A percentile compares a stretch with the other conserved stretches of the same genome.
phyloP scores from a whole-genome alignment of 164 flowering plant genomes.

The Chloranthus sessilifolius region DNA sequence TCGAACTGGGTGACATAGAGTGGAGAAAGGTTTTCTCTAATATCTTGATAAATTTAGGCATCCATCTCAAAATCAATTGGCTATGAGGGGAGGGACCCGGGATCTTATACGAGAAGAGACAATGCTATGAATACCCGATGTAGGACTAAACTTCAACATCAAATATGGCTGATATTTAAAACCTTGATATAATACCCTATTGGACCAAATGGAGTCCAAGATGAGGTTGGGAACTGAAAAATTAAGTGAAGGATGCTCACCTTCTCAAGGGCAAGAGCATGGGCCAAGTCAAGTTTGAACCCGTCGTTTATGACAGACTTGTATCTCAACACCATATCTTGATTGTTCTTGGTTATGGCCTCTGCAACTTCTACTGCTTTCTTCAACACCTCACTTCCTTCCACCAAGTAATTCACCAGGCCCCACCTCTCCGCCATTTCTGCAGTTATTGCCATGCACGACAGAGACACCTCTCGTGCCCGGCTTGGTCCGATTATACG shows the following conservation, averaged over 20 bases:
- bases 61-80: too few species aligned
- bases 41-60: too few species aligned
- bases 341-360: slow-evolving; percentile 72
- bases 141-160: too few species aligned
- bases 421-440: slow-evolving; percentile 84
- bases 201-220: too few species aligned
- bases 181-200: too few species aligned
- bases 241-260: slow-evolving; percentile 38
- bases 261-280: slow-evolving; percentile 83
- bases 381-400: slow-evolving; percentile 51
- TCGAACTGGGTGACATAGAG: too few species aligned
- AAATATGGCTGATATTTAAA: too few species aligned
- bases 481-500: slow-evolving; percentile 76
- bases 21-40: too few species aligned
- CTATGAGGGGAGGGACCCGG: too few species aligned
- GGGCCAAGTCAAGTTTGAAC: slow-evolving; percentile 55
- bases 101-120: too few species aligned
- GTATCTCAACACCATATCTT: slow-evolving; percentile 74
- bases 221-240: too few species aligned
- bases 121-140: too few species aligned
- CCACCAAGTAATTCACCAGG: slow-evolving; percentile 80
- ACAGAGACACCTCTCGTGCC: slow-evolving; percentile 82
- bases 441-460: slow-evolving; percentile 67
- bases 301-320: slow-evolving; percentile 89
- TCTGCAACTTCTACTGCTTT: slow-evolving; percentile 77